A percentile compares a stretch with the other conserved stretches of the same genome.
Conservation (phyloP, 805 yeast genomes). For the Candida ulmi region DNA sequence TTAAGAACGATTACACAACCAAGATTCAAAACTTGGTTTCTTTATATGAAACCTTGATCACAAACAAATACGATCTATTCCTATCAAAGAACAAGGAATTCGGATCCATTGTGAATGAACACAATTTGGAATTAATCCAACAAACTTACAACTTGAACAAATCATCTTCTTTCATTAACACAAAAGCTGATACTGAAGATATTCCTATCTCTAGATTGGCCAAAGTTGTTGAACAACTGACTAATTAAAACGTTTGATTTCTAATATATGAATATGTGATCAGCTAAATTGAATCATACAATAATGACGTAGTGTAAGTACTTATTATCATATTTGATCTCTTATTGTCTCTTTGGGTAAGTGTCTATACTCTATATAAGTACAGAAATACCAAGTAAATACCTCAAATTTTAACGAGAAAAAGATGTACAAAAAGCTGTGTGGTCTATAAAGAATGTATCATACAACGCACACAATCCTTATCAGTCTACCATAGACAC, state of each 20-base stretch:
- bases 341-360: too few relatives aligned
- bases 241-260: neutral
- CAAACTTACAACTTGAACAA: conserved; percentile 16
- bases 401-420: too few relatives aligned
- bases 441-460: too few relatives aligned
- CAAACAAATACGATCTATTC: conserved; percentile 18
- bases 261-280: too few relatives aligned
- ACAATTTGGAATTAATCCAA: conserved; percentile 11
- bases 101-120: conserved; percentile 13
- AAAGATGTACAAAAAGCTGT: too few relatives aligned
- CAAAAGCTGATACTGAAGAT: conserved; percentile 17
- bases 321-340: too few relatives aligned
- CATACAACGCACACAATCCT: too few relatives aligned
- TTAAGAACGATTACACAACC: conserved; percentile 18
- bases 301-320: too few relatives aligned
- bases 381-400: too few relatives aligned
- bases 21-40: conserved; percentile 21
- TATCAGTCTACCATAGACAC: too few relatives aligned
- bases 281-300: too few relatives aligned
- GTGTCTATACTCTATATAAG: too few relatives aligned
- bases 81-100: conserved; percentile 17
- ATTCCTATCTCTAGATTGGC: conserved; percentile 19
- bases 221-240: conserved; percentile 16
- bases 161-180: conserved; percentile 15
- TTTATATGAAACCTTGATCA: conserved; percentile 18